Evolutionary conservation across 257 asterid species (phyloP), one percentile per base, ranked within the genome.

Genomic region (Nicotiana otophora): DNA sequence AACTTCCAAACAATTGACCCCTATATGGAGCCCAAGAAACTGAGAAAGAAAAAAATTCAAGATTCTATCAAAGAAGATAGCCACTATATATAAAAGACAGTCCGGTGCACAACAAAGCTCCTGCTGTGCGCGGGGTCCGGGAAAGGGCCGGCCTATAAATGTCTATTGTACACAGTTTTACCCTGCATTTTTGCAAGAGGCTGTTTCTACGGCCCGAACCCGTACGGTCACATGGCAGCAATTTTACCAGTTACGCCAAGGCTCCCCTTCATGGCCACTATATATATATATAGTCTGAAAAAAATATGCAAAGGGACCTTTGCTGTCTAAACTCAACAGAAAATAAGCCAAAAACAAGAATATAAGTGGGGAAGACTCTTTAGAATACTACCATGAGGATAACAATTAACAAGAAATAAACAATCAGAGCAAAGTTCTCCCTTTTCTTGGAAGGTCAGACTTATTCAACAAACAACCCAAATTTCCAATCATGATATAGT

Each of bases 21-120:
- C 80, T 54, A 85, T 76, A 86, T 89, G 95, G 92, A 91, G 93
- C 92, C 96, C 93, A 88, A 9, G 85, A 67, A 68, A 70, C 30
- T 61, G 76, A 80, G 57, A 72, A 46, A 81, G 51, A 84, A 83
- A 16, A 16, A 8, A 8, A 19, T 17, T 86, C 89, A 82, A 86
- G 88, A 82, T 83, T 64, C 87, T 31, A 82, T 79, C 81, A 82
- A 82, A 74, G 76, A 57, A 68, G 46, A 84, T 84, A 66, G 79
- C 66, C 81, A 85, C 76, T 8, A 8, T 42, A 42, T 8, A 42
- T 42, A 42, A 42, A 36, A 42, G 51, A 3, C 51, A 42, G 1
- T 0, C 3, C 3, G 51, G 51, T 42, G 0, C 4, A 42, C 12
- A 2, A 42, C 12, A 2, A 42, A 42, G 4, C 51, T 42, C 12